phyloP scores from a whole-genome alignment of 2,329 filamentous ascomycete genomes.

The Leptodontidium sp. region DNA sequence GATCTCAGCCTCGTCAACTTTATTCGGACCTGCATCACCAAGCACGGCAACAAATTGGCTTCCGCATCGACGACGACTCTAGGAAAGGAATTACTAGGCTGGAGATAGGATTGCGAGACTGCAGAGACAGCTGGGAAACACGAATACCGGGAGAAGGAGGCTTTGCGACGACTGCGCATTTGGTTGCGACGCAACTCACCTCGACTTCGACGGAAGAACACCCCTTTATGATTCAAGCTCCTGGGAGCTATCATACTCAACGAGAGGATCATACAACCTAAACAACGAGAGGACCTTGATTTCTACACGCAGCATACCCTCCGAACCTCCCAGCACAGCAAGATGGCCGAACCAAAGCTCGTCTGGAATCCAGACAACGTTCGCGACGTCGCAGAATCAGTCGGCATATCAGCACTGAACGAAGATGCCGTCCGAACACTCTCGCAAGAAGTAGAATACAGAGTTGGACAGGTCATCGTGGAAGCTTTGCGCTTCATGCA shows the following conservation, averaged over 20 bases:
- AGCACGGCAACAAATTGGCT: conserved; percentile 6
- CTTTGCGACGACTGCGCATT: conserved; percentile 1
- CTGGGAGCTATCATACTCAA: neutral
- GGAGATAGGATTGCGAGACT: neutral
- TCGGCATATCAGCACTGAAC: conserved; percentile 82
- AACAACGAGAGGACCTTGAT: neutral
- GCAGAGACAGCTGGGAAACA: neutral
- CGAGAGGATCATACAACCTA: neutral
- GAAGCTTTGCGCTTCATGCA: conserved; percentile 98
- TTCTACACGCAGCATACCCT: neutral
- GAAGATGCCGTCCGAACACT: conserved; percentile 89
- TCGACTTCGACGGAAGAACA: conserved; percentile 2
- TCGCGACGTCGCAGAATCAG: conserved; percentile 93
- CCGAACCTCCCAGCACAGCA: conserved; percentile 6
- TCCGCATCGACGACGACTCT: neutral
- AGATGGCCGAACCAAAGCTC: conserved; percentile 51
- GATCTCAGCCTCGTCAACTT: conserved; percentile 25
- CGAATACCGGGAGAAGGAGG: neutral
- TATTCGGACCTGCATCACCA: conserved; percentile 13
- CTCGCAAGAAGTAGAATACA: conserved; percentile 94
- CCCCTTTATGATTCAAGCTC: neutral
- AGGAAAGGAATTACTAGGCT: no score
- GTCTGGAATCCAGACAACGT: conserved; percentile 98
- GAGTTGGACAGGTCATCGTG: conserved; percentile 90
- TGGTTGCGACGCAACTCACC: neutral